Conservation (phyloP, 176 grass and related monocot species). For the Bothriochloa decipiens region DNA sequence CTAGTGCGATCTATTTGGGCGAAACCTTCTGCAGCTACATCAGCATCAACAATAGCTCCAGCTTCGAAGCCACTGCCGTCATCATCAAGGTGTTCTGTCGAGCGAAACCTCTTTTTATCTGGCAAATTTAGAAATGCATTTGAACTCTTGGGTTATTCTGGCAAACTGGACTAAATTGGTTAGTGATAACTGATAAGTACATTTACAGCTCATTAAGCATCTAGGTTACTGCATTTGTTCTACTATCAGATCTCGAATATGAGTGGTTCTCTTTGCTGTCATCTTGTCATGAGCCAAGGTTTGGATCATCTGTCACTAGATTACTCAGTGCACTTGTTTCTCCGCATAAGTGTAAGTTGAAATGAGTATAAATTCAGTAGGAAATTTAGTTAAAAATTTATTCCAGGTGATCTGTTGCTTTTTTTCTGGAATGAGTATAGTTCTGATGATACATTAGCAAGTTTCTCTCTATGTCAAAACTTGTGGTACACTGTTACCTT, state of each 20-base stretch:
- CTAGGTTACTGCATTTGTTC: constrained; percentile 9
- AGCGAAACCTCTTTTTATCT: no score
- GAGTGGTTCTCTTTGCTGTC: not conserved
- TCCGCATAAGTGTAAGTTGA: not conserved
- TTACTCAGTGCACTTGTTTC: not conserved
- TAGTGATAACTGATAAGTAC: not conserved
- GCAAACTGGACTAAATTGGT: not conserved
- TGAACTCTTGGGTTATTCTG: not conserved
- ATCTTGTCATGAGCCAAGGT: not conserved
- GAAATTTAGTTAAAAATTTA: not conserved
- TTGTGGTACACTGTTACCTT: no score
- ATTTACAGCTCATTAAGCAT: not conserved
- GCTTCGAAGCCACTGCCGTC: constrained; percentile 81
- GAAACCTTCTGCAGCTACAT: constrained; percentile 99
- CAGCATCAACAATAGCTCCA: constrained; percentile 98
- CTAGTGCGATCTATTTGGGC: constrained; percentile 93
- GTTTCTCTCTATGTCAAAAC: not conserved
- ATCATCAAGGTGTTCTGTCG: constrained; percentile 70
- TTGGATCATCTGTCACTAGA: not conserved
- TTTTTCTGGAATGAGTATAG: not conserved
- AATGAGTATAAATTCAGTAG: not conserved
- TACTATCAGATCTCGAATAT: not conserved
- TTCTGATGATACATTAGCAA: constrained; percentile 7
- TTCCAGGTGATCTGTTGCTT: not conserved
- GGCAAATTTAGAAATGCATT: no score